Conservation (phyloP, 768 basidiomycete genomes). For the Erythrobasidium yunnanense region DNA sequence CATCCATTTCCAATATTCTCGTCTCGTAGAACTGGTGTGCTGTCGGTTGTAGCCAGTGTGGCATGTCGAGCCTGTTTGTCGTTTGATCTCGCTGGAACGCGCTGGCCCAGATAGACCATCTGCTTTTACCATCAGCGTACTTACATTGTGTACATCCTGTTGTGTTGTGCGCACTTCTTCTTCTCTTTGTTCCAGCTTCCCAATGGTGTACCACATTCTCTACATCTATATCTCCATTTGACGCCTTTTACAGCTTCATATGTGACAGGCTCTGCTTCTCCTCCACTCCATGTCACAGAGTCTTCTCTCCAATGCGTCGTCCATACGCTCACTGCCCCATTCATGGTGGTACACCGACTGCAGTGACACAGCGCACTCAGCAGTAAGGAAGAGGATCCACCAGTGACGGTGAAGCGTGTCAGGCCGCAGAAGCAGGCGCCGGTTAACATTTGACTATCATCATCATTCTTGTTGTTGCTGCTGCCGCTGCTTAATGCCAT, state of each 20-base stretch:
- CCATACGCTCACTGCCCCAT: conserved; percentile 52
- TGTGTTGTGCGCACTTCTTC: conserved; percentile 45
- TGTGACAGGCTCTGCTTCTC: conserved; percentile 45
- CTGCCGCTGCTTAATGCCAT: too few relatives aligned
- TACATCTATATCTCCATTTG: conserved; percentile 58
- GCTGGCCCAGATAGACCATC: conserved; percentile 48
- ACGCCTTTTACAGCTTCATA: conserved; percentile 45
- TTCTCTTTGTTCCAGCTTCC: conserved; percentile 50
- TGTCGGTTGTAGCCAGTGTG: conserved; percentile 54
- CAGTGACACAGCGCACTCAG: conserved; percentile 48
- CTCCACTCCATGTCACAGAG: conserved; percentile 45
- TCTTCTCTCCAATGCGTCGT: conserved; percentile 52
- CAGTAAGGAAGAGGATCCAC: background rate
- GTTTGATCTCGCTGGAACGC: conserved; percentile 50
- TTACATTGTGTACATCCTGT: background rate
- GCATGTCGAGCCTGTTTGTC: conserved; percentile 45
- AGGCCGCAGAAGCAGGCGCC: conserved; percentile 7
- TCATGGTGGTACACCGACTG: conserved; percentile 56
- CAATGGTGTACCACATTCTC: conserved; percentile 51
- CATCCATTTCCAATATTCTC: conserved; percentile 50
- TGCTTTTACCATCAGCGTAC: background rate
- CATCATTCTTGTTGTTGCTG: background rate
- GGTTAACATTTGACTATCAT: background rate
- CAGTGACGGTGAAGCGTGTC: background rate
- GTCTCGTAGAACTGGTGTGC: conserved; percentile 60